These are phyloP conservation scores for Phaeomoniella chlamydospora DNA, from an alignment of 2,329 filamentous ascomycete species.

Conservation along the genomic window DNA sequence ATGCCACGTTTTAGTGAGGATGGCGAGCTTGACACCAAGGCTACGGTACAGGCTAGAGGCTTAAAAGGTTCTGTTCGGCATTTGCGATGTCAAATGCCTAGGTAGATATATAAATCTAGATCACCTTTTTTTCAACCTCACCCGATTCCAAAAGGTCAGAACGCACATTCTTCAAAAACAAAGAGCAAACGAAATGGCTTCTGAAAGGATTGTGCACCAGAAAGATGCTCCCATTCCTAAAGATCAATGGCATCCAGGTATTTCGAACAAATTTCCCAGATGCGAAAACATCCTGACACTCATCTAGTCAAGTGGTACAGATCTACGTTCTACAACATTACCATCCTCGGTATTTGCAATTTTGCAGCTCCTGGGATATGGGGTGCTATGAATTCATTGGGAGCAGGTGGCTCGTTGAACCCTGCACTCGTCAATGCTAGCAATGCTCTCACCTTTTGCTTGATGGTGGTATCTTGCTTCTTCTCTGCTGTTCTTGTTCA, in stretches of 20 bases:
- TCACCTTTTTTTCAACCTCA: too few relatives aligned
- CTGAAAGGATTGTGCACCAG: not conserved
- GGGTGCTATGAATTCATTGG: constrained; percentile 31
- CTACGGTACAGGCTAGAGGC: too few relatives aligned
- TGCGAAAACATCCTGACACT: too few relatives aligned
- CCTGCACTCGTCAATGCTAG: constrained; percentile 56
- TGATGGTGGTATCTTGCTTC: constrained; percentile 59
- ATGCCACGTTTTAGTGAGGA: too few relatives aligned
- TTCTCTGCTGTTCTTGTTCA: constrained; percentile 50
- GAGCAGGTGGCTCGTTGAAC: constrained; percentile 50
- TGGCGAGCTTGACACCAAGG: too few relatives aligned
- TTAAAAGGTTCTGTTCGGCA: too few relatives aligned
- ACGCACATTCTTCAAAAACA: too few relatives aligned
- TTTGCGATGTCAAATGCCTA: too few relatives aligned
- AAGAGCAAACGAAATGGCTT: not conserved
- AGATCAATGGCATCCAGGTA: constrained; percentile 1
- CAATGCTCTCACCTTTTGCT: constrained; percentile 56
- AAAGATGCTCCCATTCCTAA: not conserved
- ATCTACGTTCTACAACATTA: constrained; percentile 58
- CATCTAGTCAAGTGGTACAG: constrained; percentile 57
- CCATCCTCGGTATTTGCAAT: constrained; percentile 49
- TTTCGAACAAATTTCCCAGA: not conserved
- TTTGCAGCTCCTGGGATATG: constrained; percentile 1
- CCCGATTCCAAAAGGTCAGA: too few relatives aligned
- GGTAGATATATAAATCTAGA: too few relatives aligned